These are phyloP conservation scores for Hemileccinum impolitum DNA, from an alignment of 768 basidiomycete genomes.

Conservation along the genomic window DNA sequence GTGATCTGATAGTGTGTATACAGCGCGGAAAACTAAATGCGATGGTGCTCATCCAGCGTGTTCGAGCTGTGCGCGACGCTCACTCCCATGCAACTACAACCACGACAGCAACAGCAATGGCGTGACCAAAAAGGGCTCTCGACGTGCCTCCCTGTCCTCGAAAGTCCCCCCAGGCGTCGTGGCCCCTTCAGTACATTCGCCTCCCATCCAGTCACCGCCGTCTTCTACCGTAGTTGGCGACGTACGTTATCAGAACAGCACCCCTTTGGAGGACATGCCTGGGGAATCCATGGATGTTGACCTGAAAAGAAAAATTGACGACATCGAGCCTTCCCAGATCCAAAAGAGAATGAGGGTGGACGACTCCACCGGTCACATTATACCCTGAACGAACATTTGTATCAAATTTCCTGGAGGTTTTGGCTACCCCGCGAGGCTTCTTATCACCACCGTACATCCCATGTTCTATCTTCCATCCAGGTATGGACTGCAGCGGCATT, in stretches of 20 bases:
- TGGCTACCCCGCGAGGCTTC: constrained; percentile 21
- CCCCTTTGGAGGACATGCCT: constrained; percentile 37
- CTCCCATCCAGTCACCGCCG: constrained; percentile 56
- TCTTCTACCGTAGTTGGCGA: constrained; percentile 35
- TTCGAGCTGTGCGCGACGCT: constrained; percentile 75
- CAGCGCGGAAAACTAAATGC: constrained; percentile 89
- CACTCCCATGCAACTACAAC: constrained; percentile 76
- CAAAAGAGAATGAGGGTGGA: constrained; percentile 76
- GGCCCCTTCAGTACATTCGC: constrained; percentile 40
- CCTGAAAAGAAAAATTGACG: constrained; percentile 58
- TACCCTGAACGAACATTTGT: constrained; percentile 48
- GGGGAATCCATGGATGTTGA: constrained; percentile 51
- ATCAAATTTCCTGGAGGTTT: constrained; percentile 19
- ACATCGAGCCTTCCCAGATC: constrained; percentile 47
- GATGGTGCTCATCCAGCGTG: constrained; percentile 85
- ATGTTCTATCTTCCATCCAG: constrained; percentile 22
- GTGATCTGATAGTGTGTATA: constrained; percentile 3
- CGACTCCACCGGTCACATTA: constrained; percentile 43
- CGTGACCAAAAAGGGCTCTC: constrained; percentile 36
- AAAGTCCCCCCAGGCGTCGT: constrained; percentile 23
- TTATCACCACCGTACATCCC: constrained; percentile 20
- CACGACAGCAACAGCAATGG: constrained; percentile 48
- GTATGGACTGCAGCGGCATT: constrained; percentile 29
- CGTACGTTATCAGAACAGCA: constrained; percentile 33
- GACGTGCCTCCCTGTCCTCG: constrained; percentile 55